Evolutionary conservation across 441 rosid species (phyloP).

Genomic region (Erysimum cheiri): DNA sequence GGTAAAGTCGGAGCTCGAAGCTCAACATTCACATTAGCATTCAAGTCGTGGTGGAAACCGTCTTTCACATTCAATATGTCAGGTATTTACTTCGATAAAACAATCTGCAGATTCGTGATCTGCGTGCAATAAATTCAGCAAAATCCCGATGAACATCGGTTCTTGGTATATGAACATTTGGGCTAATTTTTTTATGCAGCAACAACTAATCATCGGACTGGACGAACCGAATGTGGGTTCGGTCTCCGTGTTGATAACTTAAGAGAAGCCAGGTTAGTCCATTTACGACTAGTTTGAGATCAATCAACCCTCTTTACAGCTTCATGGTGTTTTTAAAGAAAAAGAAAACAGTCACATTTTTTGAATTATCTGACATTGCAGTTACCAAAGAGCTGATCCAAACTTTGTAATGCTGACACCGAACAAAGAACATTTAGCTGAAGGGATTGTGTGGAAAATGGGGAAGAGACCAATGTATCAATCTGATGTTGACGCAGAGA

Average conservation of each 20-base stretch:
- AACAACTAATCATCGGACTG: slow-evolving; percentile 61
- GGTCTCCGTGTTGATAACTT: slow-evolving; percentile 83
- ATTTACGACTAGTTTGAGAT: not conserved
- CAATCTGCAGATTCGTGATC: not conserved
- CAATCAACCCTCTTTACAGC: not conserved
- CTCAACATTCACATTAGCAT: slow-evolving; percentile 78
- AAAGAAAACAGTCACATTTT: not conserved
- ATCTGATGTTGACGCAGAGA: slow-evolving; percentile 71
- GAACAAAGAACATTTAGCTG: slow-evolving; percentile 87
- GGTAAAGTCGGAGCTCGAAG: slow-evolving; percentile 89
- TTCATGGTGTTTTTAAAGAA: not conserved
- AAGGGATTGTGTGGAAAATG: slow-evolving; percentile 69
- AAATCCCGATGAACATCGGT: not conserved
- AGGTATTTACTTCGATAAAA: slow-evolving; percentile 45
- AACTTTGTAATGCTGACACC: slow-evolving; percentile 92
- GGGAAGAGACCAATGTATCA: slow-evolving; percentile 85
- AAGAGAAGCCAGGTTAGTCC: slow-evolving; percentile 80
- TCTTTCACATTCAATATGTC: slow-evolving; percentile 84
- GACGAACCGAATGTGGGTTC: slow-evolving; percentile 64
- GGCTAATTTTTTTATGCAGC: slow-evolving; percentile 53
- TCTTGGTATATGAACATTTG: not conserved
- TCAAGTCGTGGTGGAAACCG: slow-evolving; percentile 99
- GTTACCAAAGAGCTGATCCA: slow-evolving; percentile 95
- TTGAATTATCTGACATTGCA: slow-evolving; percentile 43
- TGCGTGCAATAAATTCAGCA: not conserved